Evolutionary conservation across 2,329 filamentous ascomycete genomes (phyloP).

Genomic region (Fusarium dimerum): DNA sequence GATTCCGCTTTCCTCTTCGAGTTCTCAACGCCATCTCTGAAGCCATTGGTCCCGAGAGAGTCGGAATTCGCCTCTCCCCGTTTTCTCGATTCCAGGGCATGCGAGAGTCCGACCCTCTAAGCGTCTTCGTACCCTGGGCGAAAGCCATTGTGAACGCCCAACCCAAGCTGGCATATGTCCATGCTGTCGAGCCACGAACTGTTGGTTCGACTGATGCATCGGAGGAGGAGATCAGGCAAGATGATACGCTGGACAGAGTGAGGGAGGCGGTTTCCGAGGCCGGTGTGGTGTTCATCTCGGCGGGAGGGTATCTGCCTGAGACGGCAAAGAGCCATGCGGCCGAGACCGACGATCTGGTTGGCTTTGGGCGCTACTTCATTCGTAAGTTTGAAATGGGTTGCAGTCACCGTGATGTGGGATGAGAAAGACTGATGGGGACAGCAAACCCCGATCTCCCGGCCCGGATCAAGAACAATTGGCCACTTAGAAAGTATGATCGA

Average conservation of each 20-base stretch:
- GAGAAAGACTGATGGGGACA: constrained; percentile 8
- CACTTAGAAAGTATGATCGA: constrained; percentile 22
- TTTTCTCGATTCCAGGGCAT: constrained; percentile 64
- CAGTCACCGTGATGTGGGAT: background rate
- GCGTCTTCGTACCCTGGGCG: constrained; percentile 51
- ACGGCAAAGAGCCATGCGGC: constrained; percentile 32
- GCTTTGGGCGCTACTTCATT: constrained; percentile 37
- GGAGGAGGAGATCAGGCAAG: constrained; percentile 30
- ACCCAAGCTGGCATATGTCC: constrained; percentile 61
- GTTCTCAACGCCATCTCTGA: constrained; percentile 45
- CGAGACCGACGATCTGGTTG: constrained; percentile 35
- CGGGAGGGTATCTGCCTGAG: constrained; percentile 36
- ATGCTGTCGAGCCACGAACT: constrained; percentile 61
- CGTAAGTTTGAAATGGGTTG: constrained; percentile 7
- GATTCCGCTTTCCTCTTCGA: constrained; percentile 51
- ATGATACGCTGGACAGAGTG: constrained; percentile 35
- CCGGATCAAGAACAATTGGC: constrained; percentile 26
- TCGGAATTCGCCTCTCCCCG: constrained; percentile 60
- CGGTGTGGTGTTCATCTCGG: constrained; percentile 30
- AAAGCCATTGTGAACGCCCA: constrained; percentile 55
- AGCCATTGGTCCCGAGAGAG: constrained; percentile 52
- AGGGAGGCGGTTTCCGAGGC: constrained; percentile 33
- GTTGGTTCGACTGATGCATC: constrained; percentile 41
- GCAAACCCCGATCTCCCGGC: constrained; percentile 28
- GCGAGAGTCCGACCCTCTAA: constrained; percentile 59